Evolutionary conservation across 73 alveolate genomes (phyloP).

Genomic region (Tetrahymena malaccensis): DNA sequence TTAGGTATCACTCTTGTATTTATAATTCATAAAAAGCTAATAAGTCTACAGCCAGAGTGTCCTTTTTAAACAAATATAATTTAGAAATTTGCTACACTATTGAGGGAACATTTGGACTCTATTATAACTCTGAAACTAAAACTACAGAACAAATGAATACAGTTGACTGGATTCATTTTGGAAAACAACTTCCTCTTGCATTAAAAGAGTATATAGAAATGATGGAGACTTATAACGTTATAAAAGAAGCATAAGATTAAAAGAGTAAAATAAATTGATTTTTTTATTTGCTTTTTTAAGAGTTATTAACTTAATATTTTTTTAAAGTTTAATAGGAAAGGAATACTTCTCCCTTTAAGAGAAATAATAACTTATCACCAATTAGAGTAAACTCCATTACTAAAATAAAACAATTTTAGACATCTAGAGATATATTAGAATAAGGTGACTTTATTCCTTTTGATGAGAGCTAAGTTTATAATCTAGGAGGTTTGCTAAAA

Average conservation of each 20-base stretch:
- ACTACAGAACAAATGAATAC: constrained; percentile 11
- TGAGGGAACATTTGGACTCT: constrained; percentile 20
- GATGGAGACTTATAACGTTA: background rate
- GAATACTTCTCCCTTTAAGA: background rate
- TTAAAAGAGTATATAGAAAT: constrained; percentile 2
- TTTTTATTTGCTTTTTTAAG: background rate
- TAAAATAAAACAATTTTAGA: background rate
- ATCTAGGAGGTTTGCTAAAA: background rate
- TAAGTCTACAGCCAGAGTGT: constrained; percentile 29
- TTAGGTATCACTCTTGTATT: constrained; percentile 22
- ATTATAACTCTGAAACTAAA: background rate
- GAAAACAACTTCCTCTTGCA: background rate
- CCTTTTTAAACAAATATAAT: constrained; percentile 4
- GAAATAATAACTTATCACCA: background rate
- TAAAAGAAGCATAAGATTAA: background rate
- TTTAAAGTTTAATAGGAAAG: background rate
- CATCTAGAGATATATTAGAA: background rate
- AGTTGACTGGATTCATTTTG: constrained; percentile 12
- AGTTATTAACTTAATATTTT: background rate
- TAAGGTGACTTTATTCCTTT: background rate
- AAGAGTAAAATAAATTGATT: background rate
- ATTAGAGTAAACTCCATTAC: background rate
- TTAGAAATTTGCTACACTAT: constrained; percentile 31
- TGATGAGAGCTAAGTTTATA: background rate
- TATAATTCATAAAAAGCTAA: background rate